These are phyloP conservation scores for Taphrina confusa DNA, from an alignment of 1,139 yeast genomes.

Conservation along the genomic window DNA sequence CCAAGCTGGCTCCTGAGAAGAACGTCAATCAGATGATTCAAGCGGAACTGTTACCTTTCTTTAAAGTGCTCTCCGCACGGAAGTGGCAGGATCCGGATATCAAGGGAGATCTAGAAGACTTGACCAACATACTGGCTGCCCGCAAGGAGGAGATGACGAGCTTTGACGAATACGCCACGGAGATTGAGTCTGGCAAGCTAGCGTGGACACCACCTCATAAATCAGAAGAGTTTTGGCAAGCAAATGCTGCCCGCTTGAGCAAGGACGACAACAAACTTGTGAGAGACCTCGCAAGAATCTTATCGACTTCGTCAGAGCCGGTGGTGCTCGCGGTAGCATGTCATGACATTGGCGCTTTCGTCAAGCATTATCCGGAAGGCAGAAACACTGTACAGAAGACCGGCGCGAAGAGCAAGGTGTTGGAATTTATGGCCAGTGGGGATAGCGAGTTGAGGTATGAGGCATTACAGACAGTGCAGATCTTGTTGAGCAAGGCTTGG, in stretches of 20 bases:
- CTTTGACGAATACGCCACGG: conserved; percentile 87
- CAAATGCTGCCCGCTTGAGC: conserved; percentile 73
- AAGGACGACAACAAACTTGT: conserved; percentile 69
- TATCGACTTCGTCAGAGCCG: conserved; percentile 44
- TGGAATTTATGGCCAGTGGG: conserved; percentile 79
- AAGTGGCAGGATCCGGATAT: conserved; percentile 96
- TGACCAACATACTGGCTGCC: conserved; percentile 63
- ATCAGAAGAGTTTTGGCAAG: conserved; percentile 85
- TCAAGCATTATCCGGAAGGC: conserved; percentile 64
- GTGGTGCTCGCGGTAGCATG: conserved; percentile 57
- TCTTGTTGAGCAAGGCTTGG: conserved; percentile 74
- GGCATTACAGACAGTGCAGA: conserved; percentile 91
- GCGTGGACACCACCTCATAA: conserved; percentile 94
- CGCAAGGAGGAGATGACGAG: conserved; percentile 81
- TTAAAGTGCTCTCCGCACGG: conserved; percentile 72
- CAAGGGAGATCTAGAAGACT: conserved; percentile 63
- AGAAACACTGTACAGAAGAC: conserved; percentile 52
- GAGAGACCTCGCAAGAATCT: conserved; percentile 54
- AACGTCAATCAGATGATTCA: conserved; percentile 71
- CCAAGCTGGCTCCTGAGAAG: conserved; percentile 46
- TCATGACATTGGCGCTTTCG: conserved; percentile 73
- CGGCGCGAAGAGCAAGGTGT: conserved; percentile 71
- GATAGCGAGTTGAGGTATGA: conserved; percentile 90
- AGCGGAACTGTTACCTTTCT: conserved; percentile 70
- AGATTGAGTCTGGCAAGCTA: conserved; percentile 72